Base-by-base conservation (phyloP, 441 rosid species). In the Theobroma grandiflorum region DNA sequence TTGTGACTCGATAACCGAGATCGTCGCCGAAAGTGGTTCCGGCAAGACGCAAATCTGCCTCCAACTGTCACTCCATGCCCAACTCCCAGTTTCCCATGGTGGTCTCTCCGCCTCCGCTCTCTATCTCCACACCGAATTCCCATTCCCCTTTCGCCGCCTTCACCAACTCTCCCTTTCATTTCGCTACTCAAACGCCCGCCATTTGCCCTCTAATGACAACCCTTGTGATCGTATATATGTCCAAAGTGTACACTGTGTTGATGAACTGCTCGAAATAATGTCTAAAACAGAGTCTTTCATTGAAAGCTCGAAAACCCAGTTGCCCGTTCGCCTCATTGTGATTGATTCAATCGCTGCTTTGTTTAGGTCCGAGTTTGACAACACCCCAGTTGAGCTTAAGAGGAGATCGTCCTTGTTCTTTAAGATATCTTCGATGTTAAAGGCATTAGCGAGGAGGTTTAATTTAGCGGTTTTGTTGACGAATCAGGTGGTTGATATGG, bases 41-140 rank as follows among this genome's bases (percentile, higher is more conserved):
- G 99, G 98, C 15, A 95, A 96, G 88, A 96, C 98, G 82, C 98
- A 94, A 75, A 81, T 95, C 77, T 94, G 95, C 87, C 97, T 94
- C 66, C 98, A 94, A 77, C 94, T 94, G 64, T 86, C 92, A 58
- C 95, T 94, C 80, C 81, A 73, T 75, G 89, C 91, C 72, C 97
- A 95, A 83, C 97, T 95, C 75, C 99, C 97, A 14, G 57, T 80
- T 75, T 89, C 97, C 66, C 86, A 12, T 43, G 98, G 97, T 53
- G 96, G 98, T 72, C 95, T 94, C 75, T 82, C 89, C 50, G 92
- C 95, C 76, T 89, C 97, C 73, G 80, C 94, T 78, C 92, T 95
- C 78, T 94, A 89, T 85, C 91, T 95, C 85, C 90, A 93, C 83
- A 88, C 98, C 8, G 99, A 94, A 80, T 89, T 90, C 77, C 94